These are phyloP conservation scores for Phytomonas sp. DNA, from an alignment of 208 protist species.

Conservation along the genomic window DNA sequence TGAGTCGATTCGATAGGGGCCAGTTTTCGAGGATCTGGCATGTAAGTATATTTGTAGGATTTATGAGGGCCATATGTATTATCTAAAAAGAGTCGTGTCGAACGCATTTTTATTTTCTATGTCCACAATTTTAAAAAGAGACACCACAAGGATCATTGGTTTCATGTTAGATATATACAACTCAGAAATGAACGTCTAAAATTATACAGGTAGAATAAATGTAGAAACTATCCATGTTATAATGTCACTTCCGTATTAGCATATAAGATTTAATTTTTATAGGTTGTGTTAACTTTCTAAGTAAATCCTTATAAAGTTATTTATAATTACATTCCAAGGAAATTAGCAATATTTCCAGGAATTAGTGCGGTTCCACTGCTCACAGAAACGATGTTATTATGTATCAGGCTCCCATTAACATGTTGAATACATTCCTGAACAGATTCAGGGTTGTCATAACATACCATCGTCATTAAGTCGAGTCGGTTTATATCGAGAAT, in stretches of 20 bases:
- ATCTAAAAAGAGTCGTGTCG: constrained; percentile 36
- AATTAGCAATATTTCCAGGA: constrained; percentile 43
- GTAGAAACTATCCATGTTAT: constrained; percentile 20
- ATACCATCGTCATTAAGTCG: constrained; percentile 62
- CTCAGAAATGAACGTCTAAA: constrained; percentile 10
- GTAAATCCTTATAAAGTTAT: constrained; percentile 3
- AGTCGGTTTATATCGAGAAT: constrained; percentile 80
- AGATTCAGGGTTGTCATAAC: constrained; percentile 71
- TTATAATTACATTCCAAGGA: constrained; percentile 38
- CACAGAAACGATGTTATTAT: constrained; percentile 64
- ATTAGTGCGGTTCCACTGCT: constrained; percentile 79
- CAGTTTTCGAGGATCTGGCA: constrained; percentile 86
- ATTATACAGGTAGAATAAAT: constrained; percentile 13
- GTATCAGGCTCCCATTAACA: constrained; percentile 61
- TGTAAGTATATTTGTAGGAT: constrained; percentile 89
- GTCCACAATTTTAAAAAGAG: constrained; percentile 3
- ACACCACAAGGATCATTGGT: neutral
- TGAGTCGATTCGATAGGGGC: constrained; percentile 83
- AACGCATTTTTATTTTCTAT: constrained; percentile 14
- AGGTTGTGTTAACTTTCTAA: constrained; percentile 1
- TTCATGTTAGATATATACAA: neutral
- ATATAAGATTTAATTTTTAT: constrained; percentile 7
- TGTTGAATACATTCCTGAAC: constrained; percentile 78
- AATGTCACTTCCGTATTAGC: neutral
- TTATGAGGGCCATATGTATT: constrained; percentile 83